A percentile compares a stretch with the other conserved stretches of the same genome.
Conservation (phyloP, 2,329 filamentous ascomycete species). For the Sporothrix humicola region DNA sequence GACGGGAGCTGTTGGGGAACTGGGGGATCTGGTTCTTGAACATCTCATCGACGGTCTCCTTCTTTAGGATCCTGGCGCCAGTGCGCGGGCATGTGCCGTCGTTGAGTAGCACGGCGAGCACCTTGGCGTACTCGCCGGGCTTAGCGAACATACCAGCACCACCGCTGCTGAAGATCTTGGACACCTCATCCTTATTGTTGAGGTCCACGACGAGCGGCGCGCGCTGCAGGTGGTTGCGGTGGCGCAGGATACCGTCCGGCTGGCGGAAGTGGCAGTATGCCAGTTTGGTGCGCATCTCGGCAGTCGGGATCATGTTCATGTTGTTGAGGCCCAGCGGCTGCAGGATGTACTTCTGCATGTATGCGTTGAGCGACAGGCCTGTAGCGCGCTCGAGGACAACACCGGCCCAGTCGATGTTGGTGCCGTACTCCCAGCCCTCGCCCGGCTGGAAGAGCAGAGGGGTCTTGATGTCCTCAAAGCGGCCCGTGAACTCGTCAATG, state of each 20-base stretch:
- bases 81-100: slow-evolving; percentile 64
- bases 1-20: slow-evolving; percentile 55
- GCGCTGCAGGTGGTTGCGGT: slow-evolving; percentile 46
- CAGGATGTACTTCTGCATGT: slow-evolving; percentile 52
- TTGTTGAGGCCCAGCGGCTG: slow-evolving; percentile 55
- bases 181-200: slow-evolving; percentile 23
- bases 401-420: slow-evolving; percentile 58
- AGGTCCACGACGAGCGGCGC: slow-evolving; percentile 33
- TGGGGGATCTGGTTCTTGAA: slow-evolving; percentile 65
- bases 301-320: slow-evolving; percentile 55
- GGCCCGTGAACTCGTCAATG: slow-evolving; percentile 63
- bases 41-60: slow-evolving; percentile 63
- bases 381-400: slow-evolving; percentile 52
- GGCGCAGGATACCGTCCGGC: slow-evolving; percentile 48
- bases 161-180: slow-evolving; percentile 47
- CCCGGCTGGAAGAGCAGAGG: slow-evolving; percentile 55
- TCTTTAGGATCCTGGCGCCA: slow-evolving; percentile 56
- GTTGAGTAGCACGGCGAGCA: slow-evolving; percentile 65
- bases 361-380: slow-evolving; percentile 50
- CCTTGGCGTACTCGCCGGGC: slow-evolving; percentile 53
- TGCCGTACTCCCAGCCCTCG: slow-evolving; percentile 57
- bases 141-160: slow-evolving; percentile 53
- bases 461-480: slow-evolving; percentile 51
- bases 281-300: slow-evolving; percentile 57
- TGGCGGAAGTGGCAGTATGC: slow-evolving; percentile 60